Base-by-base conservation (phyloP, 2,329 filamentous ascomycete genomes). In the Annulohypoxylon truncatum region DNA sequence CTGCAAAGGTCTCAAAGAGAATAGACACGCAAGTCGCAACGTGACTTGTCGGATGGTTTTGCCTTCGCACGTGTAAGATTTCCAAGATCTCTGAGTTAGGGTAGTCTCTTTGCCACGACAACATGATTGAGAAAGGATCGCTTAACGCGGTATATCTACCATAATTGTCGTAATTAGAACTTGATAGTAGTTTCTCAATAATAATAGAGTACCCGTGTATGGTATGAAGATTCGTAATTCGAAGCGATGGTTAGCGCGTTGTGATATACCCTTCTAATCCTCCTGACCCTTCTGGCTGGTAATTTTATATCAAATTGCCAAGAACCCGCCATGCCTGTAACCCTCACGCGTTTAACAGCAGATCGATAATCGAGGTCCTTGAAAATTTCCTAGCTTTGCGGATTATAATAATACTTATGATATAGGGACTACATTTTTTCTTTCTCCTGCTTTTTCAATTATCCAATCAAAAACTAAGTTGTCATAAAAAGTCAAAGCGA, bases 31-130 rank as follows among this genome's bases (percentile, higher is more conserved):
- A 59, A 31, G 33, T 52, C 57, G 61, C 59, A 68, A 67, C 66
- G 63, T 66, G 66, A 66, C 60, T 57, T 61, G 51, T 66, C 52
- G 55, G 48, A 44, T 63, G 59, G 52, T 66, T 53, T 60, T 50
- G 31, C 9, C 9, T 44, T 50, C 48, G 51, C 59, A 64, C 56
- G 63, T 69, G 64, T 51, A 54, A 57, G 48, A 47, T 58, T 15
- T 54, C 51, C n/a, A 56, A 55, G 38, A 38, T 38, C 5, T 38
- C 9, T 15, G 5, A 15, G 18, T n/a, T n/a, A n/a, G n/a, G n/a
- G n/a, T 33, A 28, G 12, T 35, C 15, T 35, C 47, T 52, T 68
- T 48, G 67, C 67, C 67, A 70, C 67, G 55, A 63, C 53, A 55
- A 46, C 42, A 60, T 58, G 61, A 55, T 57, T 9, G 12, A 61